phyloP scores from a whole-genome alignment of 1,284 basidiomycete species.

The Ustilago lituana region DNA sequence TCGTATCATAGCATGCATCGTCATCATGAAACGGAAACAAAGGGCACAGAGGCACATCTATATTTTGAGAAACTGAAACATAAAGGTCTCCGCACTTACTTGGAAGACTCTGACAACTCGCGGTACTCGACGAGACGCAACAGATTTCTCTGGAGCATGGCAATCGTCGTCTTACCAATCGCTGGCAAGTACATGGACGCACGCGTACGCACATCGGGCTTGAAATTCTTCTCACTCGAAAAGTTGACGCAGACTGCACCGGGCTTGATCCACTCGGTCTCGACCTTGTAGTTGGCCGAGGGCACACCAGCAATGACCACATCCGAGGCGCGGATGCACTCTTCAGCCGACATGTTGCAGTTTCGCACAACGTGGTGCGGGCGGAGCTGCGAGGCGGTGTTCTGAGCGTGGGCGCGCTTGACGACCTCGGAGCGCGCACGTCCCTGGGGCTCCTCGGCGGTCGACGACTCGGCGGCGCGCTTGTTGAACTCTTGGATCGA shows the following conservation, averaged over 20 bases:
- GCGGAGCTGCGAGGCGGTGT: conserved; percentile 56
- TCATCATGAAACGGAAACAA: too few relatives aligned
- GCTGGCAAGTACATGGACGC: conserved; percentile 72
- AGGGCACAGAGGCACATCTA: conserved; percentile 17
- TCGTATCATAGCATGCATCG: too few relatives aligned
- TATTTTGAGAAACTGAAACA: neutral
- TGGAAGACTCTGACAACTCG: conserved; percentile 32
- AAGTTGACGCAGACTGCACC: conserved; percentile 94
- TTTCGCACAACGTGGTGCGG: conserved; percentile 79
- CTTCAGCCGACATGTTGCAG: conserved; percentile 46
- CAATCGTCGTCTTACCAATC: conserved; percentile 94
- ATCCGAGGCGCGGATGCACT: conserved; percentile 59
- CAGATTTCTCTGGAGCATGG: conserved; percentile 95
- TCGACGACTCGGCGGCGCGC: conserved; percentile 38
- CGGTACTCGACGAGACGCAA: conserved; percentile 67
- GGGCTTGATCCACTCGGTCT: conserved; percentile 87
- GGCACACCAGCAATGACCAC: conserved; percentile 65
- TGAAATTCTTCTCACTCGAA: conserved; percentile 95
- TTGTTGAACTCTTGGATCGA: conserved; percentile 77
- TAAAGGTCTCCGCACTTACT: neutral
- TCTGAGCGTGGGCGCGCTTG: conserved; percentile 73
- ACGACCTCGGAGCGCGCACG: conserved; percentile 54
- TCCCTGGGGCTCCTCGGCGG: conserved; percentile 11
- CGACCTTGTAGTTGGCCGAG: conserved; percentile 84
- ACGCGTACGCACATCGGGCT: conserved; percentile 88